Percentiles rank a stretch among this genome's conserved stretches.
Conservation (phyloP, 192 early-diverging fungal species). For the Entrophospora sp. region DNA sequence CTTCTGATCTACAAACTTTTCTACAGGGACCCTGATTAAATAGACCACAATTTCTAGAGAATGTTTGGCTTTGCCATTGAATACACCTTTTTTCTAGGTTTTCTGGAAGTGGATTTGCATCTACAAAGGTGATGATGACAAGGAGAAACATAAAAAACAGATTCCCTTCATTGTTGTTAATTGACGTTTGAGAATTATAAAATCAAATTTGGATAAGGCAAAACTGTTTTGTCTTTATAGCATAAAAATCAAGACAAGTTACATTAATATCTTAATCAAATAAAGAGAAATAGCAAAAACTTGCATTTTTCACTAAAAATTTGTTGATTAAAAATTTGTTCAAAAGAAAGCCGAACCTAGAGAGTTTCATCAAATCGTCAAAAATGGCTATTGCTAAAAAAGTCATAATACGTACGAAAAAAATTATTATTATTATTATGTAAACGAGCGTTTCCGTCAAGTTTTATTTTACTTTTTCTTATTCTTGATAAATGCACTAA, state of each 20-base stretch:
- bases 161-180: neutral
- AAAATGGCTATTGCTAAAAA: too few relatives aligned
- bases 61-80: neutral
- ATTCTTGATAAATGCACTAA: too few relatives aligned
- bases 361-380: too few relatives aligned
- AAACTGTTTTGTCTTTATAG: neutral
- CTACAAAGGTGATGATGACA: neutral
- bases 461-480: too few relatives aligned
- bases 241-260: neutral
- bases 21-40: neutral
- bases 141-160: neutral
- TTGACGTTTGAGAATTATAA: neutral
- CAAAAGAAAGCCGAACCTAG: too few relatives aligned
- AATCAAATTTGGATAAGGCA: neutral
- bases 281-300: too few relatives aligned
- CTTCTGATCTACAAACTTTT: neutral
- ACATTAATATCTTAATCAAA: too few relatives aligned
- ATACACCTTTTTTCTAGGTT: neutral
- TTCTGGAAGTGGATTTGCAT: neutral
- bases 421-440: too few relatives aligned
- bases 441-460: too few relatives aligned
- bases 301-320: too few relatives aligned
- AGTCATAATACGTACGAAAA: too few relatives aligned
- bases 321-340: too few relatives aligned
- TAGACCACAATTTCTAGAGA: neutral